These are phyloP conservation scores for Tulasnella sp. DNA, from an alignment of 768 basidiomycete genomes.

Conservation along the genomic window DNA sequence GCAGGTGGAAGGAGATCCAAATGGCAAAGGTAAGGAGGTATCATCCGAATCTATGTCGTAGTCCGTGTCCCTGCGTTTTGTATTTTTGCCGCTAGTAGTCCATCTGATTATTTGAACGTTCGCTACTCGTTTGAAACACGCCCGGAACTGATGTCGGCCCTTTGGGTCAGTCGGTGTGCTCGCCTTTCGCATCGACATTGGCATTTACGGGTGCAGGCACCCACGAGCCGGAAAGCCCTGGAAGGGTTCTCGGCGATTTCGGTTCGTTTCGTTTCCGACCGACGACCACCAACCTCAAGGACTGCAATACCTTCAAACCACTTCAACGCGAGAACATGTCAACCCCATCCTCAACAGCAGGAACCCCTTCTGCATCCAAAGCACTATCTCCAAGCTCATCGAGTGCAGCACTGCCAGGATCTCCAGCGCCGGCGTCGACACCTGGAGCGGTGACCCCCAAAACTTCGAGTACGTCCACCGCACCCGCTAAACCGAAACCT, in stretches of 20 bases:
- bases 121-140: not conserved
- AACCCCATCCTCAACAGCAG: not conserved
- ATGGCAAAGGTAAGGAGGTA: not conserved
- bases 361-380: not conserved
- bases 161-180: not conserved
- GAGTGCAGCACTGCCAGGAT: not conserved
- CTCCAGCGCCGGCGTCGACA: not conserved
- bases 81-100: not conserved
- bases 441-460: not conserved
- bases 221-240: not conserved
- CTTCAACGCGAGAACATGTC: not conserved
- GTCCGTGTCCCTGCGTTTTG: not conserved
- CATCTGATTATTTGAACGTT: not conserved
- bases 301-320: not conserved
- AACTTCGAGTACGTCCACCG: not conserved
- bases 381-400: not conserved
- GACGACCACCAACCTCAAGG: not conserved
- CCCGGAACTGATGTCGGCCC: not conserved
- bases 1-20: not conserved
- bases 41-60: not conserved
- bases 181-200: not conserved
- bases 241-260: not conserved
- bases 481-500: slow-evolving; percentile 33
- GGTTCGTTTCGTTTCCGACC: not conserved
- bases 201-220: not conserved